Base-by-base conservation (phyloP, 768 basidiomycete species). In the Psilocybe subaeruginosa region DNA sequence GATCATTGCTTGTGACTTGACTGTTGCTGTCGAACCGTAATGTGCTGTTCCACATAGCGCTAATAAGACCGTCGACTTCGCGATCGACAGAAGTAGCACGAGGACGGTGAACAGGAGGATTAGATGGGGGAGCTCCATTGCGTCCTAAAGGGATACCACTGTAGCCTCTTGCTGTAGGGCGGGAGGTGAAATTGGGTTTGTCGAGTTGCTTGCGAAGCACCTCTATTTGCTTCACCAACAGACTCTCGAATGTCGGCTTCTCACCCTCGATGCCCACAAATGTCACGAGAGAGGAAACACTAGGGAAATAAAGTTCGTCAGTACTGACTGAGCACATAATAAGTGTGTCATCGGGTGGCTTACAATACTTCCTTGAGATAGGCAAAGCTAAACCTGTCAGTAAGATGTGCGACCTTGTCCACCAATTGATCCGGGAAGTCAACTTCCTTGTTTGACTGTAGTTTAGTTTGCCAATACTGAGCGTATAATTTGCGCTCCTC, bases 341-440 rank as follows among this genome's bases (percentile, higher is more conserved):
- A 35, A 35, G 6, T 11, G 11, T 7, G 33, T 11, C 6, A 35
- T 35, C 2, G 33, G 11, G 33, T 1, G 33, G n/a, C 91, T 62
- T 70, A 95, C 93, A 95, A 95, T 2, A 86, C 91, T 73, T 95
- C 93, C 72, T 96, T 95, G 67, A 95, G 77, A 73, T 93, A 95
- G 0, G 93, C 92, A 71, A 95, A 95, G 66, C 89, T 91, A 77
- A 95, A 95, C 31, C 78, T 76, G 33, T 81, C 77, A 0, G 92
- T 94, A 60, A 74, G 55, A 8, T 79, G 74, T 4, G 88, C 91
- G 29, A 91, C 76, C 63, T 85, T 82, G 9, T 82, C 72, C 16
- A 87, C 78, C 33, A 95, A 79, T 11, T 76, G 63, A 64, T 92
- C 88, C 0, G 93, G 85, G 77, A 92, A 93, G 3, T 76, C 72